Conservation (phyloP, 2,329 filamentous ascomycete species). For the Arthrobotrys musiformis region DNA sequence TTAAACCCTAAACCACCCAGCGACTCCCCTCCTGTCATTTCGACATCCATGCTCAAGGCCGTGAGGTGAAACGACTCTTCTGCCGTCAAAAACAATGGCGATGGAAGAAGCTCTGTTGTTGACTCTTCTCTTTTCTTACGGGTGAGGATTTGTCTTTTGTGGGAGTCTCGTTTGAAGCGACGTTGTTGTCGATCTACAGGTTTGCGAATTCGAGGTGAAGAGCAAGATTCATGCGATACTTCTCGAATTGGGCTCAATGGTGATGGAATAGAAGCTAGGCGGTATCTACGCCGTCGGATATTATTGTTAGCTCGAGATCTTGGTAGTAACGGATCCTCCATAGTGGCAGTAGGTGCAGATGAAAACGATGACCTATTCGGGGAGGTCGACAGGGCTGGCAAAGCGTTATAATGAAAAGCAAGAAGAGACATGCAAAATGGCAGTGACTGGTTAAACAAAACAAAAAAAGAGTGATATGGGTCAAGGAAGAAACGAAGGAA, state of each 20-base stretch:
- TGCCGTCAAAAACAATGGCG: slow-evolving; percentile 40
- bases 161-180: slow-evolving; percentile 29
- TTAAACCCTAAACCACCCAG: slow-evolving; percentile 54
- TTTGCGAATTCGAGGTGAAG: slow-evolving; percentile 32
- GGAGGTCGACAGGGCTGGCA: slow-evolving; percentile 10
- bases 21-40: slow-evolving; percentile 55
- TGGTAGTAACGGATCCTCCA: slow-evolving; percentile 27
- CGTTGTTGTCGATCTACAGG: slow-evolving; percentile 35
- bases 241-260: slow-evolving; percentile 50
- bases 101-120: slow-evolving; percentile 17
- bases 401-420: slow-evolving; percentile 22
- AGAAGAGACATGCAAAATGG: slow-evolving; percentile 9
- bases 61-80: slow-evolving; percentile 42
- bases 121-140: slow-evolving; percentile 28
- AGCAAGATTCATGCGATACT: slow-evolving; percentile 37
- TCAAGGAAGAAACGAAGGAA: slow-evolving; percentile 3
- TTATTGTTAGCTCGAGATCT: slow-evolving; percentile 34
- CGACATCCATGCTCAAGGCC: slow-evolving; percentile 55
- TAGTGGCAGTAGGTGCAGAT: slow-evolving; percentile 20
- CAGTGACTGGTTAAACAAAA: background rate
- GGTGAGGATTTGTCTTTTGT: slow-evolving; percentile 41
- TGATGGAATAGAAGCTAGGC: slow-evolving; percentile 42
- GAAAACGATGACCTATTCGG: background rate
- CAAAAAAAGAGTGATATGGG: background rate
- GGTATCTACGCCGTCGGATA: slow-evolving; percentile 47